Conservation (phyloP, 495 filamentous ascomycete genomes). For the Hypoxylon rickii region DNA sequence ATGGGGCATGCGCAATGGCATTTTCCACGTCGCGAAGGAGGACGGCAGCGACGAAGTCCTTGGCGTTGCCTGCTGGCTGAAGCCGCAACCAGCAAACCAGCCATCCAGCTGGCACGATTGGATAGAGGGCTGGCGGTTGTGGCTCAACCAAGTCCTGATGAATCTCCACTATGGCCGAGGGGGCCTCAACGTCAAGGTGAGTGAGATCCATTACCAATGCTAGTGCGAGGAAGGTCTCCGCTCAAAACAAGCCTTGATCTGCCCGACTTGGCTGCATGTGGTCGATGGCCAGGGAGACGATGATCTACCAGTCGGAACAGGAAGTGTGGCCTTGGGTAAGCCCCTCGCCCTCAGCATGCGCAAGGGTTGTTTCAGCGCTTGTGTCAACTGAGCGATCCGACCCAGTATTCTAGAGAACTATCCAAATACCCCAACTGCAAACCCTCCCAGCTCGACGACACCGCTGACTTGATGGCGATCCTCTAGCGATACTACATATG, state of each 20-base stretch:
- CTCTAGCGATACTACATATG: constrained; percentile 64
- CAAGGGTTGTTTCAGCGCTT: constrained; percentile 25
- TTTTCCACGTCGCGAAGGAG: constrained; percentile 68
- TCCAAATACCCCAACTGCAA: constrained; percentile 2
- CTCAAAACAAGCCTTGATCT: constrained; percentile 24
- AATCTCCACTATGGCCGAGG: constrained; percentile 68
- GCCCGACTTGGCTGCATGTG: constrained; percentile 19
- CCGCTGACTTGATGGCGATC: constrained; percentile 11
- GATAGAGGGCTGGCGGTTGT: constrained; percentile 62
- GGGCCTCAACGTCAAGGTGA: constrained; percentile 60
- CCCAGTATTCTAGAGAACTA: background rate
- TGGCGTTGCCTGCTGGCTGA: constrained; percentile 68
- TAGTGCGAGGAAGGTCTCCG: constrained; percentile 10
- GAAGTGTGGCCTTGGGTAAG: constrained; percentile 9
- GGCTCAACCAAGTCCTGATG: constrained; percentile 61
- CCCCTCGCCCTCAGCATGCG: constrained; percentile 7
- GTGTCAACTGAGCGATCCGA: constrained; percentile 24
- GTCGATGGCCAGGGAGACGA: constrained; percentile 6
- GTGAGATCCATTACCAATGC: constrained; percentile 10
- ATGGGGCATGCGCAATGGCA: constrained; percentile 65
- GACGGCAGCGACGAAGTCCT: constrained; percentile 52
- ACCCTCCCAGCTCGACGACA: background rate
- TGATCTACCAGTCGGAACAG: constrained; percentile 19
- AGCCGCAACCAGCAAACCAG: constrained; percentile 49
- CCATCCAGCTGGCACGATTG: constrained; percentile 59